These are phyloP conservation scores for Mercurialis annua DNA, from an alignment of 345 rosid species.

Conservation along the genomic window DNA sequence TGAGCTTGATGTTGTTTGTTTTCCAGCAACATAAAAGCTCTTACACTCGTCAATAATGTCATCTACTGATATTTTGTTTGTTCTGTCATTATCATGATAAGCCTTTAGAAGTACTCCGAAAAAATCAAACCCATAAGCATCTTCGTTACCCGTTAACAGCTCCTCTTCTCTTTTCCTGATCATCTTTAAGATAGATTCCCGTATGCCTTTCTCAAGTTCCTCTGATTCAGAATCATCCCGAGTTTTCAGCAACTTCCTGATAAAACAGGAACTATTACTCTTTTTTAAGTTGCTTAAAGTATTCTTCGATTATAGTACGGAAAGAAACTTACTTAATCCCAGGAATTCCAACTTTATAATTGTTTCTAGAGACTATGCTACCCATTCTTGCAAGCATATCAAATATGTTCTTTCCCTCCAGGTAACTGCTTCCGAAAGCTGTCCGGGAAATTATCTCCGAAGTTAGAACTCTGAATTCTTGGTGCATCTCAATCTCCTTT, in stretches of 20 bases:
- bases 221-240: conserved; percentile 16
- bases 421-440: conserved; percentile 18
- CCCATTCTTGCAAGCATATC: conserved; percentile 11
- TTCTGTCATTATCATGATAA: conserved; percentile 5
- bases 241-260: conserved; percentile 3
- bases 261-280: neutral
- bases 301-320: neutral
- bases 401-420: conserved; percentile 12
- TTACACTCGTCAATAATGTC: conserved; percentile 21
- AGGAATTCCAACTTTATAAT: conserved; percentile 14
- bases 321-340: conserved; percentile 7
- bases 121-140: conserved; percentile 17
- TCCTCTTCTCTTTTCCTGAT: conserved; percentile 11
- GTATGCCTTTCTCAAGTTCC: conserved; percentile 15
- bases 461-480: conserved; percentile 17
- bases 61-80: conserved; percentile 12
- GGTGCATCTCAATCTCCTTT: conserved; percentile 9
- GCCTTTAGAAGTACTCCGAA: conserved; percentile 18
- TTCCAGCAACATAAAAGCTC: conserved; percentile 17
- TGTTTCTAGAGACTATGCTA: neutral
- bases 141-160: neutral
- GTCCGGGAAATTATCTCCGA: conserved; percentile 17
- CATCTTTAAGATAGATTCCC: conserved; percentile 3
- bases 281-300: too few species aligned
- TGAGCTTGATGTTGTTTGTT: conserved; percentile 13